Evolutionary conservation across 1,284 basidiomycete species (phyloP), one percentile per base, ranked within the genome.

Genomic region (Kalmanozyma brasiliensis): DNA sequence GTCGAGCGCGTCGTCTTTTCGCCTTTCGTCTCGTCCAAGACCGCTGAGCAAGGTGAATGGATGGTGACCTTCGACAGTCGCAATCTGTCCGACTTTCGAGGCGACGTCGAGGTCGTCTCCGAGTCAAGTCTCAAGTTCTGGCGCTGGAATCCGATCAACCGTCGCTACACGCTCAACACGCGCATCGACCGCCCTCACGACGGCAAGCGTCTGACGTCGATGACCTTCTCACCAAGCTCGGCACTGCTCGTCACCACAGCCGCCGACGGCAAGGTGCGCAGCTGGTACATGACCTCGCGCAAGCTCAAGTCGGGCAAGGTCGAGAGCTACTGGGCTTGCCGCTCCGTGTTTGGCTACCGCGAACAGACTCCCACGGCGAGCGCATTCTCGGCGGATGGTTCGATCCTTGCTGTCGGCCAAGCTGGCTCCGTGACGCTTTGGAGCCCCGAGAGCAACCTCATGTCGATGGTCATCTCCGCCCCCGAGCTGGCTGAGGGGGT

Each of bases 131-230:
- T 98, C 73, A 98, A 98, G 84, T 84, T 97, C 38, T 98, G 95
- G 95, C 85, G 84, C 59, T 95, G 93, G 91, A 88, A 90, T 17
- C 74, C 83, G 79, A 83, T 71, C 20, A 55, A 49, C 20, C 63
- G 74, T 35, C 73, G 67, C 44, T 76, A 73, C 43, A 68, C 88
- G 53, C 82, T 88, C 76, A 94, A 94, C 82, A 96, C 94, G 9
- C 89, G 94, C 56, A 89, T 98, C 66, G 92, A 96, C 80, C 86
- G 88, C 29, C 94, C 95, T 8, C 95, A 98, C 83, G 90, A 90
- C 26, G 81, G 85, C 30, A 83, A 85, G 38, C 85, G 85, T 49
- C 85, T 97, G 24, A 88, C 88, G 8, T 86, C 88, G 1, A 77
- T 94, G 47, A 84, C 86, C 7, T 98, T 98, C 72, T 84, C 73